A percentile compares a stretch with the other conserved stretches of the same genome.
Conservation (phyloP, 2,329 filamentous ascomycete species). For the Arthrinium phaeospermum region DNA sequence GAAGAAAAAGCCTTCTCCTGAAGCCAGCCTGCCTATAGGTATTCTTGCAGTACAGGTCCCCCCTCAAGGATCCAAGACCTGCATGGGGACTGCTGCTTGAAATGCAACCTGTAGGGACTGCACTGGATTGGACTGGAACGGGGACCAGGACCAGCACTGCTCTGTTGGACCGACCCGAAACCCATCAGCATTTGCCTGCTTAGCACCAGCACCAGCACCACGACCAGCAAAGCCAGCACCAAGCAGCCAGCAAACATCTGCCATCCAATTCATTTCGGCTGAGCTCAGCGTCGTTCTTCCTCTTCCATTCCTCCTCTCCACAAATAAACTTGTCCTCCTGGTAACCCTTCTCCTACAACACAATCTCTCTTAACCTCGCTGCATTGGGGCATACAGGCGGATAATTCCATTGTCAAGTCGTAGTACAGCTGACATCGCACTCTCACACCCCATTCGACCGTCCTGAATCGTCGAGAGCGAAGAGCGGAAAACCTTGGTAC, state of each 20-base stretch:
- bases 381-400: neutral
- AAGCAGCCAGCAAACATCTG: neutral
- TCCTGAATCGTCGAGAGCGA: neutral
- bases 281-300: neutral
- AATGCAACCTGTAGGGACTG: neutral
- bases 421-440: neutral
- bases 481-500: neutral
- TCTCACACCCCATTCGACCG: neutral
- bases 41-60: neutral
- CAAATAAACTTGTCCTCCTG: slow-evolving; percentile 10
- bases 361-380: neutral
- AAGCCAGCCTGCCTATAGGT: neutral
- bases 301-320: slow-evolving; percentile 1
- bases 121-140: neutral
- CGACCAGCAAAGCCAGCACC: too few relatives aligned
- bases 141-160: neutral
- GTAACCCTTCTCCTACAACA: neutral
- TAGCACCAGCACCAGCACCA: too few relatives aligned
- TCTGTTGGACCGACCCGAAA: neutral
- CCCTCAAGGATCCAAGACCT: neutral
- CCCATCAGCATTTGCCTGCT: neutral
- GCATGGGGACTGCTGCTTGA: neutral
- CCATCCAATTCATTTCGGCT: slow-evolving; percentile 3
- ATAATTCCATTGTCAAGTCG: neutral
- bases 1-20: neutral